A percentile compares a stretch with the other conserved stretches of the same genome.
phyloP scores from a whole-genome alignment of 768 basidiomycete species.

The Suillus americanus region DNA sequence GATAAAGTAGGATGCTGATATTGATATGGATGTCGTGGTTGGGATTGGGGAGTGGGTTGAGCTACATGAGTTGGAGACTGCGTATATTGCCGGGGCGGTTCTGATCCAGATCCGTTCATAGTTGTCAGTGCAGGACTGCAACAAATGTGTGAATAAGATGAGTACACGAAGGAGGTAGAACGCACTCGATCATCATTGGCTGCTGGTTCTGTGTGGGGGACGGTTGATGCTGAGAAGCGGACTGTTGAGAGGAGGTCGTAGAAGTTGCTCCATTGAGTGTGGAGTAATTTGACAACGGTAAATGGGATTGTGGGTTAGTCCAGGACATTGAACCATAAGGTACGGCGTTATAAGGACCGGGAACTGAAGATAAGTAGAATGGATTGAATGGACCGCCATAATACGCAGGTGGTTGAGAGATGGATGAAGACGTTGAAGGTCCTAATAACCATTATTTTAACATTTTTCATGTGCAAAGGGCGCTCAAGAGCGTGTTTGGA shows the following conservation, averaged over 20 bases:
- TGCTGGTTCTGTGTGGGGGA: constrained; percentile 24
- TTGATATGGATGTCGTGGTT: constrained; percentile 40
- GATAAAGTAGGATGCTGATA: constrained; percentile 41
- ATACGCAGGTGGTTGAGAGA: constrained; percentile 41
- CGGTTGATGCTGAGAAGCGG: constrained; percentile 32
- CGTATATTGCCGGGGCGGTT: constrained; percentile 45
- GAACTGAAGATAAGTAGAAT: constrained; percentile 41
- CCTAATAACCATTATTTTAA: constrained; percentile 22
- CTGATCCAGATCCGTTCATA: constrained; percentile 48
- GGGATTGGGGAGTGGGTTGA: constrained; percentile 31
- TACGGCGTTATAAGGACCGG: constrained; percentile 52
- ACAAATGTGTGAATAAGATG: constrained; percentile 16
- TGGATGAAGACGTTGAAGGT: constrained; percentile 40
- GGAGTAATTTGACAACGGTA: constrained; percentile 77
- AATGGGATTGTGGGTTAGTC: constrained; percentile 37
- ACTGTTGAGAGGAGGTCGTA: constrained; percentile 26
- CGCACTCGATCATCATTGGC: constrained; percentile 72
- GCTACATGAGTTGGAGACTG: constrained; percentile 41
- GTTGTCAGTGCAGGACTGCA: constrained; percentile 60
- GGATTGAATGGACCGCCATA: constrained; percentile 41
- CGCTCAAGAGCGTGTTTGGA: constrained; percentile 10
- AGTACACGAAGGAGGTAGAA: constrained; percentile 18
- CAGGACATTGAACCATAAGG: constrained; percentile 53
- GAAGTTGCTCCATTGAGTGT: constrained; percentile 75
- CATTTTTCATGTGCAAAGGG: neutral